Evolutionary conservation across 331 rosid species (phyloP), one percentile per base, ranked within the genome.

Genomic region (Quercus tomentella): DNA sequence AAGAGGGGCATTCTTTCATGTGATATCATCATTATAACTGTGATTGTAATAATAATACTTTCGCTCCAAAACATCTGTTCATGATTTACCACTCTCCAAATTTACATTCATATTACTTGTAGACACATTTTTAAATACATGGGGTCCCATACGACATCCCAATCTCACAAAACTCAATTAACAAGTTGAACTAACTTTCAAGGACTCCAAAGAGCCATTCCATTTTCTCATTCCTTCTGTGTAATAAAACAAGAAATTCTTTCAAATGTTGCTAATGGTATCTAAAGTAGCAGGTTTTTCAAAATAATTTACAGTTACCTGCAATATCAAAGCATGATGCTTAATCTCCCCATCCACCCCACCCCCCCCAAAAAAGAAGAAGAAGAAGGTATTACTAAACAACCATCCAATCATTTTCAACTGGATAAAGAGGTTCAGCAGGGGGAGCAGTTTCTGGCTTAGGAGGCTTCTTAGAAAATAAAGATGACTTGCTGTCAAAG

Each of bases 401-500:
- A 57, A 80, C 16, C 60, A 92, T 79, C 98, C 90, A 88, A 41
- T 76, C 91, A 73, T 65, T 69, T 60, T 85, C 88, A 18, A 49
- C 81, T 3, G 84, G 76, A 82, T 70, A 9, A 30, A 80, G 45
- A 31, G 79, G 72, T 84, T 73, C 89, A 25, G 82, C 78, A 60
- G 84, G 82, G 26, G 89, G 31, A 11, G 79, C 37, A 74, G 56
- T 73, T 66, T 82, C 90, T 71, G 89, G 83, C 74, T 82, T 89
- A 0, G 93, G 90, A 81, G 91, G 91, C 82, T 86, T 96, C 92
- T 84, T 91, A 20, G 91, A 86, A 77, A 93, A 91, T 73, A 91
- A 76, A 11, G 96, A 91, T 81, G 99, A 89, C 88, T 89, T 93
- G 80, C 83, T 86, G 78, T 96, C 98, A 17, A 96, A 90, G 93